A percentile compares a stretch with the other conserved stretches of the same genome.
phyloP scores from a whole-genome alignment of 768 basidiomycete genomes.

The Lactarius hatsudake region DNA sequence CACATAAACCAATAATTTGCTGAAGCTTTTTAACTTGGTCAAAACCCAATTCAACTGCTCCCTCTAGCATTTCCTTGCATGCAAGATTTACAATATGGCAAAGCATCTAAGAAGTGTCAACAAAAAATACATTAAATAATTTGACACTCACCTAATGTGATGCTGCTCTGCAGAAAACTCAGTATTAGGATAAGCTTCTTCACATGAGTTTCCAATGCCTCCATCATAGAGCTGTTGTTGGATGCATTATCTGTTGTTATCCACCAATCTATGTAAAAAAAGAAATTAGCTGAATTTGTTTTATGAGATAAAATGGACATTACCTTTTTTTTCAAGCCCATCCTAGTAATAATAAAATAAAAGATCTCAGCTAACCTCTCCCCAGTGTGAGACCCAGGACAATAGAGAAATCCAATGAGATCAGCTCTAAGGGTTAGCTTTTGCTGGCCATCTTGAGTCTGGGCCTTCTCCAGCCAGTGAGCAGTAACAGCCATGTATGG shows the following conservation, averaged over 20 bases:
- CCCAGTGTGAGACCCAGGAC: slow-evolving; percentile 5
- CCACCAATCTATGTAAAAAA: not conserved
- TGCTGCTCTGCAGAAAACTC: not conserved
- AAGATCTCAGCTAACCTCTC: not conserved
- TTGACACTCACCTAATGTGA: not conserved
- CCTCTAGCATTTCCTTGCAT: not conserved
- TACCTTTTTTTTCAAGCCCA: not conserved
- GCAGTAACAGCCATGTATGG: too few species aligned
- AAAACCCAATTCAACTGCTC: not conserved
- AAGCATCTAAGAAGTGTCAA: not conserved
- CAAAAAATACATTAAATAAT: not conserved
- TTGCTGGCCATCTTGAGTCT: too few species aligned
- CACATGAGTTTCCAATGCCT: not conserved
- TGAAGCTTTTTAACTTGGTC: not conserved
- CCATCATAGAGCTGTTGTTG: not conserved
- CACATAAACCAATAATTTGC: not conserved
- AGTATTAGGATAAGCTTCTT: not conserved
- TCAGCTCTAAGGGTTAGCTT: not conserved
- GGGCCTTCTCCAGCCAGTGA: too few species aligned
- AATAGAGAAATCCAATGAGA: not conserved
- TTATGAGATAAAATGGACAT: not conserved
- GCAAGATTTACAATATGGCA: slow-evolving; percentile 6
- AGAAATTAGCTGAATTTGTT: not conserved
- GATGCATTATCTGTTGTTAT: slow-evolving; percentile 5
- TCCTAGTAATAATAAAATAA: not conserved